Evolutionary conservation across 2,329 filamentous ascomycete genomes (phyloP).

Genomic region (Lachnellula suecica): DNA sequence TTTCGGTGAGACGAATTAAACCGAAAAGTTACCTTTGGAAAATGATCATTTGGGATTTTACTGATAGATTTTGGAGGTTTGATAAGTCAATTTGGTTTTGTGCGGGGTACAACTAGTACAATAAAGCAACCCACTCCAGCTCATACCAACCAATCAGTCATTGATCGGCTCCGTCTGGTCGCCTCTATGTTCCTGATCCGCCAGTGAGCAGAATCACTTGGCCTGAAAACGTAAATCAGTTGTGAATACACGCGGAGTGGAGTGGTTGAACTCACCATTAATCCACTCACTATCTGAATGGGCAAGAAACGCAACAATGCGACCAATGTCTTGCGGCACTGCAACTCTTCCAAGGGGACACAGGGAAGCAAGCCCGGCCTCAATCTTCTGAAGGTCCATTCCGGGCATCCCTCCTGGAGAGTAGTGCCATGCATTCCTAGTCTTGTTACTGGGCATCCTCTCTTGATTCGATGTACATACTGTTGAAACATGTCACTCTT

Average conservation of each 20-base stretch:
- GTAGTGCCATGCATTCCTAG: conserved; percentile 58
- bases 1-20: no score
- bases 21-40: no score
- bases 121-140: no score
- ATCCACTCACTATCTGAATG: conserved; percentile 63
- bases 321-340: conserved; percentile 56
- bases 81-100: no score
- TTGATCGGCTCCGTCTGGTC: no score
- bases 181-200: no score
- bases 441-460: background rate
- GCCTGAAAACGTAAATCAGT: background rate
- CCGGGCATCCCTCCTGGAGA: conserved; percentile 54
- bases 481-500: conserved; percentile 66
- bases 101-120: no score
- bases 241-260: conserved; percentile 24
- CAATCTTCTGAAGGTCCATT: conserved; percentile 54
- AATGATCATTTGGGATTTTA: no score
- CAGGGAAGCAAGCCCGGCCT: conserved; percentile 49
- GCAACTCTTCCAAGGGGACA: conserved; percentile 61
- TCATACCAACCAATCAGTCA: no score
- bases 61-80: no score
- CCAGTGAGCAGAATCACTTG: background rate
- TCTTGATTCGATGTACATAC: conserved; percentile 43
- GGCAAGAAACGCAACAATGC: conserved; percentile 38
- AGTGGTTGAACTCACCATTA: conserved; percentile 42